Evolutionary conservation across 345 rosid species (phyloP).

Genomic region (Populus alba): DNA sequence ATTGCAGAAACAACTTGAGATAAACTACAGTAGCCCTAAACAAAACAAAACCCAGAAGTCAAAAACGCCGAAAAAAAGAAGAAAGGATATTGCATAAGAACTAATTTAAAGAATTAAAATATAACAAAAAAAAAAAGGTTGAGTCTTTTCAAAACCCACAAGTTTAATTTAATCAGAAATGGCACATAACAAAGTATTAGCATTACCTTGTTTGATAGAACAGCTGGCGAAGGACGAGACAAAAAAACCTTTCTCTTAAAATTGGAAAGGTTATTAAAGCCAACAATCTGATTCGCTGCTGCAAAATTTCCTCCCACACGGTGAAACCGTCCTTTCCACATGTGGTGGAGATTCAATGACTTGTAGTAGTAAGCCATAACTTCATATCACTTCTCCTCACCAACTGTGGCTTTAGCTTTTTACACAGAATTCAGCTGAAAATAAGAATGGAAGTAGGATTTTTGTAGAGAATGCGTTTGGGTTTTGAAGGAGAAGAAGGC

Average conservation of each 20-base stretch:
- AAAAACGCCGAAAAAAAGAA: neutral
- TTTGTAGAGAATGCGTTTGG: too few relatives aligned
- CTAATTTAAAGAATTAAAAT: neutral
- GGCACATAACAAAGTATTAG: neutral
- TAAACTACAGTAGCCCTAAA: conserved; percentile 51
- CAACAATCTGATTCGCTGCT: neutral
- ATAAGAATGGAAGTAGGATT: too few relatives aligned
- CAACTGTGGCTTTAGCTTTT: neutral
- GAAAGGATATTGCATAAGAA: too few relatives aligned
- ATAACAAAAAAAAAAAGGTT: neutral
- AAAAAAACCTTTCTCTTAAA: neutral
- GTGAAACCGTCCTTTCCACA: conserved; percentile 14
- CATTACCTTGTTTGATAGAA: conserved; percentile 12
- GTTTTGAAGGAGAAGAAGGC: too few relatives aligned
- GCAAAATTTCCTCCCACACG: conserved; percentile 1
- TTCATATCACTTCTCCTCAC: neutral
- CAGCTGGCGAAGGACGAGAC: neutral
- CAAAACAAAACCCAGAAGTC: neutral
- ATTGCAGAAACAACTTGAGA: conserved; percentile 32
- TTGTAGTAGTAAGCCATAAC: conserved; percentile 12
- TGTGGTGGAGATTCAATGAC: conserved; percentile 12
- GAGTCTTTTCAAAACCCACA: neutral
- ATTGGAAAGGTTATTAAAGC: neutral
- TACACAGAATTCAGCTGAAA: too few relatives aligned
- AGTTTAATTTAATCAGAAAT: too few relatives aligned